A percentile compares a stretch with the other conserved stretches of the same genome.
Evolutionary conservation across 2,329 filamentous ascomycete genomes (phyloP).

Genomic region (Xylaria multiplex): DNA sequence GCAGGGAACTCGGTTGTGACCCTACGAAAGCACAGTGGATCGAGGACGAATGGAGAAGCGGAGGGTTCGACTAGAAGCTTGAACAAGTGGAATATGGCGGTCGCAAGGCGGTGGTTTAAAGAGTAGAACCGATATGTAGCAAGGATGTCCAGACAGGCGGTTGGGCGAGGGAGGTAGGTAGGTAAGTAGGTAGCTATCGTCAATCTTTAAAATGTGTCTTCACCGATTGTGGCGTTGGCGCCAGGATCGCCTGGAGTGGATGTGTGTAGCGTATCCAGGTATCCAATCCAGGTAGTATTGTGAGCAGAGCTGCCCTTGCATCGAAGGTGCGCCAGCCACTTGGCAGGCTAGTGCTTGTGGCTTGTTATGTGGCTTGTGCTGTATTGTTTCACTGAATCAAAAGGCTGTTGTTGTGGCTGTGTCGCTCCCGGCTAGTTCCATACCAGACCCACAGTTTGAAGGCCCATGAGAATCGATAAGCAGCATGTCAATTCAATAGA

Average conservation of each 20-base stretch:
- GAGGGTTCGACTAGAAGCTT: neutral
- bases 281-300: slow-evolving; percentile 19
- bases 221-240: slow-evolving; percentile 31
- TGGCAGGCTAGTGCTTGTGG: slow-evolving; percentile 20
- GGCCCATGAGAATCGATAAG: slow-evolving; percentile 32
- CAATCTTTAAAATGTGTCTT: slow-evolving; percentile 34
- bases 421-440: neutral
- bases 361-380: slow-evolving; percentile 23
- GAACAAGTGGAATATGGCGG: neutral
- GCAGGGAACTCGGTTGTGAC: slow-evolving; percentile 4
- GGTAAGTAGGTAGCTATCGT: neutral
- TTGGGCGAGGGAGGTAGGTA: slow-evolving; percentile 13
- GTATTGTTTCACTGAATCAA: neutral
- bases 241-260: neutral
- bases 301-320: slow-evolving; percentile 35
- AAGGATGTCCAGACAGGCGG: neutral
- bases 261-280: neutral
- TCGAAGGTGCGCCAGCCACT: neutral
- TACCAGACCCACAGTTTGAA: slow-evolving; percentile 10
- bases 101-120: neutral
- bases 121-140: slow-evolving; percentile 3
- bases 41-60: neutral
- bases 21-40: slow-evolving; percentile 5
- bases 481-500: slow-evolving; percentile 12
- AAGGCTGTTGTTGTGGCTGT: neutral